phyloP scores from a whole-genome alignment of 306 rosid genomes.

The Lablab purpureus region DNA sequence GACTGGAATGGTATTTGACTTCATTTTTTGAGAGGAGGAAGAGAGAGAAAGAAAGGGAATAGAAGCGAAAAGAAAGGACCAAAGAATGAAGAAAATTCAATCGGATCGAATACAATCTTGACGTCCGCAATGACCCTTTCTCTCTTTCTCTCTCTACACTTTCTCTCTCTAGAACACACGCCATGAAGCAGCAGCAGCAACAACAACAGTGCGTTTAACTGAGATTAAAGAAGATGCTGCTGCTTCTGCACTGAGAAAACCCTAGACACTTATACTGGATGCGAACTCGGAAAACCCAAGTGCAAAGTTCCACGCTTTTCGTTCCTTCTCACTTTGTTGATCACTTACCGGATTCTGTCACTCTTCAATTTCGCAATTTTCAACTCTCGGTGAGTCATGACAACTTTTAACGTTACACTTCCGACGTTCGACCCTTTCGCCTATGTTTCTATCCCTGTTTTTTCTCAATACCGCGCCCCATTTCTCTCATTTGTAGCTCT shows the following conservation, averaged over 20 bases:
- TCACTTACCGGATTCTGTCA: conserved; percentile 39
- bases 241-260: conserved; percentile 49
- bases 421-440: conserved; percentile 11
- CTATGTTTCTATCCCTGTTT: conserved; percentile 15
- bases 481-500: conserved; percentile 42
- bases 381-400: conserved; percentile 51
- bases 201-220: conserved; percentile 39
- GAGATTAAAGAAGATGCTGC: conserved; percentile 30
- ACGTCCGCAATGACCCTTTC: conserved; percentile 85
- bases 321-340: conserved; percentile 30
- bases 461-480: conserved; percentile 1
- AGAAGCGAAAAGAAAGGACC: conserved; percentile 44
- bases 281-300: conserved; percentile 19
- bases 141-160: conserved; percentile 33
- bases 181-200: conserved; percentile 40
- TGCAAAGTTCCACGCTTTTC: conserved; percentile 47
- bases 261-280: conserved; percentile 49
- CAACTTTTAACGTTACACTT: conserved; percentile 37
- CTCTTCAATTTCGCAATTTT: conserved; percentile 54
- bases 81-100: conserved; percentile 79
- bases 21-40: conserved; percentile 38
- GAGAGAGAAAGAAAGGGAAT: conserved; percentile 37
- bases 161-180: conserved; percentile 55
- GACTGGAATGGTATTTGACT: conserved; percentile 79
- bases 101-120: conserved; percentile 86